Conservation (phyloP, 352 stramenopile species). For the Pythium myriotylum region DNA sequence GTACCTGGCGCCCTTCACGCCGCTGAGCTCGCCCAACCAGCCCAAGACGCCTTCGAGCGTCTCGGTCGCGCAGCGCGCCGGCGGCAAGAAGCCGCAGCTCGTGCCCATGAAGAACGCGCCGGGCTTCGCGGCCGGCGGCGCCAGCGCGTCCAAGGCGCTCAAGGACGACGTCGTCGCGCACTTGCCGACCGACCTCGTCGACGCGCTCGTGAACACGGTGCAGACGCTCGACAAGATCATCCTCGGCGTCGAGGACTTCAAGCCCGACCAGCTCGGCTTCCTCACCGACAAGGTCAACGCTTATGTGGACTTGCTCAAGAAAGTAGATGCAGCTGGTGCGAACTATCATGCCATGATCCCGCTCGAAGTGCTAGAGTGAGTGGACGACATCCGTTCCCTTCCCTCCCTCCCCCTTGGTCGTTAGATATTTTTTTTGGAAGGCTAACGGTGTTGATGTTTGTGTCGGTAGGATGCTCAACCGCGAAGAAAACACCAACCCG, state of each 20-base stretch:
- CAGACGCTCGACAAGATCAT: conserved; percentile 70
- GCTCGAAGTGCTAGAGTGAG: conserved; percentile 54
- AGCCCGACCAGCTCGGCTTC: conserved; percentile 59
- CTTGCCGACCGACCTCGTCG: conserved; percentile 53
- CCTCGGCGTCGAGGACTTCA: conserved; percentile 59
- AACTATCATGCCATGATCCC: conserved; percentile 65
- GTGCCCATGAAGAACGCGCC: conserved; percentile 45
- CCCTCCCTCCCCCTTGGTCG: too few species aligned
- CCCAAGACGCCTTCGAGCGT: conserved; percentile 60
- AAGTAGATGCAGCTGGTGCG: conserved; percentile 41
- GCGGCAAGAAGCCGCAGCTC: conserved; percentile 53
- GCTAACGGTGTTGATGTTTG: background rate
- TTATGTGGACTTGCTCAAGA: conserved; percentile 66
- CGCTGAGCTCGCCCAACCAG: conserved; percentile 53
- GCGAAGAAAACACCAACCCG: conserved; percentile 55
- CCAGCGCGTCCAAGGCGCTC: conserved; percentile 31
- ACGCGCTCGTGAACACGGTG: conserved; percentile 60
- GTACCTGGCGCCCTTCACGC: conserved; percentile 71
- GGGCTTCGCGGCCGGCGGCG: conserved; percentile 13
- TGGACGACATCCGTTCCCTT: too few species aligned
- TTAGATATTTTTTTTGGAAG: too few species aligned
- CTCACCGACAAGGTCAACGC: conserved; percentile 56
- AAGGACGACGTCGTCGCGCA: conserved; percentile 67
- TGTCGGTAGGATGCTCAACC: conserved; percentile 59
- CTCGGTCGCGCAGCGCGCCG: conserved; percentile 19